A percentile compares a stretch with the other conserved stretches of the same genome.
phyloP scores from a whole-genome alignment of 805 yeast genomes.

The Candida odintsovae region DNA sequence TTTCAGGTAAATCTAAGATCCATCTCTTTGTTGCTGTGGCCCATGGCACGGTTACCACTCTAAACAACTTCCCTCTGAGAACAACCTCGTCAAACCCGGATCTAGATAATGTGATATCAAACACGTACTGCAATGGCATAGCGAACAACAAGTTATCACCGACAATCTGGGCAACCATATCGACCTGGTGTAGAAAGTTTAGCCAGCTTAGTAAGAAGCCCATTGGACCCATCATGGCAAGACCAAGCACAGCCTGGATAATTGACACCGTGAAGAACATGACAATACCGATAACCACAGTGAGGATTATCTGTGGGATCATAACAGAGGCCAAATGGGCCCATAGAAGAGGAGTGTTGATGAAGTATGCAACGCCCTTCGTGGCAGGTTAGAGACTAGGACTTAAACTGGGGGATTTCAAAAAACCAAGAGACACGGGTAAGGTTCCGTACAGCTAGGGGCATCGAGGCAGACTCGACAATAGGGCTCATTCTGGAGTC shows the following conservation, averaged over 20 bases:
- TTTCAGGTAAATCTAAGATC: neutral
- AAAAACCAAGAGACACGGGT: neutral
- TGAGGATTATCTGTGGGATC: neutral
- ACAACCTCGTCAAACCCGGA: slow-evolving; percentile 1
- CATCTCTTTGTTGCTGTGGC: neutral
- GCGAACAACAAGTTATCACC: neutral
- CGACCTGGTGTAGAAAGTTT: neutral
- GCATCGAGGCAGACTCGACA: neutral
- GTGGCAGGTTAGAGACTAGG: neutral
- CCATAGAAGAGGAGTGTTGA: slow-evolving; percentile 1
- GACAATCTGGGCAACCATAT: neutral
- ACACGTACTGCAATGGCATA: neutral
- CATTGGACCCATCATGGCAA: neutral
- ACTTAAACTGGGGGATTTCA: neutral
- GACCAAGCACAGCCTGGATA: neutral
- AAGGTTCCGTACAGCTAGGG: too few relatives aligned
- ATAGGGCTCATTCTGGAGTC: neutral
- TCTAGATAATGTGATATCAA: neutral
- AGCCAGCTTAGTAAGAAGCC: neutral
- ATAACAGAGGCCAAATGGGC: slow-evolving; percentile 1
- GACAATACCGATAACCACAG: neutral
- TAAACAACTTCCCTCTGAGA: neutral
- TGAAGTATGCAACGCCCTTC: slow-evolving; percentile 2
- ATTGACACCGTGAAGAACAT: neutral
- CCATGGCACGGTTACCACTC: neutral